phyloP scores from a whole-genome alignment of 225 moss, liverwort and hornwort genomes.

The Antitrichia curtipendula region DNA sequence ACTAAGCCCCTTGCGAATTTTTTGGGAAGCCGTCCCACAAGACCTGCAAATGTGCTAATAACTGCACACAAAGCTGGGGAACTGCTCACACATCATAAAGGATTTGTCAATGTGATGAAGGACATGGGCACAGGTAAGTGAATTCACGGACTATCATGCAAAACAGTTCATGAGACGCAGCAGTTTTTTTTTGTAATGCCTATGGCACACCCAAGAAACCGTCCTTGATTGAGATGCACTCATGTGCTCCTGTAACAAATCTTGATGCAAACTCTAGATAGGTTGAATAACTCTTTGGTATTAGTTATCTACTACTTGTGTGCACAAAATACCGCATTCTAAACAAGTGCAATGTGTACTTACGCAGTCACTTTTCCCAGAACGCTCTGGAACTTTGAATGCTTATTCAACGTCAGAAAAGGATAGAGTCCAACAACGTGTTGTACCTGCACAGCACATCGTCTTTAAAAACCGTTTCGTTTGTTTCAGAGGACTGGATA shows the following conservation, averaged over 20 bases:
- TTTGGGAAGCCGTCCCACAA: slow-evolving; percentile 33
- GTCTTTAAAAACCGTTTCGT: background rate
- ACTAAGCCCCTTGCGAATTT: slow-evolving; percentile 12
- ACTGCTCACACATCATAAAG: slow-evolving; percentile 10
- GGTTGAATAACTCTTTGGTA: background rate
- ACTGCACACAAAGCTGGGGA: slow-evolving; percentile 17
- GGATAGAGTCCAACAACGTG: slow-evolving; percentile 45
- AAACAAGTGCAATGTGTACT: background rate
- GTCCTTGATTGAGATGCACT: background rate
- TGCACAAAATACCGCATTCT: background rate
- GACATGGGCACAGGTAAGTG: background rate
- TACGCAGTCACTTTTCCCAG: slow-evolving; percentile 31
- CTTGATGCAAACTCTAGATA: too few relatives aligned
- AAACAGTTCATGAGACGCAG: background rate
- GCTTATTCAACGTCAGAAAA: slow-evolving; percentile 39
- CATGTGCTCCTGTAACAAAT: background rate
- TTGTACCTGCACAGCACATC: slow-evolving; percentile 19
- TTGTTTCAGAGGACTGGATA: background rate
- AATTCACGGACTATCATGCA: background rate
- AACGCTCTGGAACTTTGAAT: slow-evolving; percentile 26
- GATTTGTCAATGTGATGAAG: background rate
- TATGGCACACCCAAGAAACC: background rate
- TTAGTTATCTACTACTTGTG: background rate
- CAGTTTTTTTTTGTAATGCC: background rate
- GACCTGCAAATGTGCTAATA: slow-evolving; percentile 34